phyloP scores from a whole-genome alignment of 1,284 basidiomycete genomes.

The Sporisorium sorghi region DNA sequence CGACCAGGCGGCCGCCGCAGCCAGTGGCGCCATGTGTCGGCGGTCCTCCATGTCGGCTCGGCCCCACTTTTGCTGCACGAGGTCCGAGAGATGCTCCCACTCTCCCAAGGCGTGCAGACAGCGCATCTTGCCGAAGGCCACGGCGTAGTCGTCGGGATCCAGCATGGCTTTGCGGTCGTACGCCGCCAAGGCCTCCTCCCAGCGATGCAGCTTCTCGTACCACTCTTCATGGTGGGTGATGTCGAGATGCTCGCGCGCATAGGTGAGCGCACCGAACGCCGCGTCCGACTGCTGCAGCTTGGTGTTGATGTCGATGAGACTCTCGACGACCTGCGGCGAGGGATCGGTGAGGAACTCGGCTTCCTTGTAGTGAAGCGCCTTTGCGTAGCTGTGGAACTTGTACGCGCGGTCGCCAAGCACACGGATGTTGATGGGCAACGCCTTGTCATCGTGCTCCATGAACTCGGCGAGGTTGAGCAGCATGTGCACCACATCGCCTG shows the following conservation, averaged over 20 bases:
- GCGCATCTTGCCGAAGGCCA: constrained; percentile 89
- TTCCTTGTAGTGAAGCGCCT: constrained; percentile 98
- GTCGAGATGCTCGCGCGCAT: constrained; percentile 72
- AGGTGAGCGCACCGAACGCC: constrained; percentile 67
- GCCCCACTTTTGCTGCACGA: constrained; percentile 90
- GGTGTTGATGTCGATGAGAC: constrained; percentile 96
- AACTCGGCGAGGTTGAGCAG: constrained; percentile 97
- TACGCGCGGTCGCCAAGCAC: constrained; percentile 91
- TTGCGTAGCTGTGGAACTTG: constrained; percentile 95
- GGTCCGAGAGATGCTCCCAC: constrained; percentile 90
- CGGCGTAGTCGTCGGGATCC: constrained; percentile 72
- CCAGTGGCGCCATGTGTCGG: constrained; percentile 92
- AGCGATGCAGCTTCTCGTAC: constrained; percentile 96
- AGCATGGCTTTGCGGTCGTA: constrained; percentile 84
- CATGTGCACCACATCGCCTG: constrained; percentile 91
- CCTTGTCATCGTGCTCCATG: constrained; percentile 99
- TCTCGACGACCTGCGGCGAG: constrained; percentile 83
- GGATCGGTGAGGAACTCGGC: constrained; percentile 95
- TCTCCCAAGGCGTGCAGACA: constrained; percentile 97
- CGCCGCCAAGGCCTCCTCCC: constrained; percentile 91
- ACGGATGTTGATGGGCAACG: constrained; percentile 91
- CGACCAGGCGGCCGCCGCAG: constrained; percentile 96
- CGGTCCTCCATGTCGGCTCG: constrained; percentile 85
- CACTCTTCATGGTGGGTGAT: constrained; percentile 92
- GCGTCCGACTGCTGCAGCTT: constrained; percentile 82